Percentiles rank a stretch among this genome's conserved stretches.
Evolutionary conservation across 306 rosid genomes (phyloP).

Genomic region (Gleditsia sinensis): DNA sequence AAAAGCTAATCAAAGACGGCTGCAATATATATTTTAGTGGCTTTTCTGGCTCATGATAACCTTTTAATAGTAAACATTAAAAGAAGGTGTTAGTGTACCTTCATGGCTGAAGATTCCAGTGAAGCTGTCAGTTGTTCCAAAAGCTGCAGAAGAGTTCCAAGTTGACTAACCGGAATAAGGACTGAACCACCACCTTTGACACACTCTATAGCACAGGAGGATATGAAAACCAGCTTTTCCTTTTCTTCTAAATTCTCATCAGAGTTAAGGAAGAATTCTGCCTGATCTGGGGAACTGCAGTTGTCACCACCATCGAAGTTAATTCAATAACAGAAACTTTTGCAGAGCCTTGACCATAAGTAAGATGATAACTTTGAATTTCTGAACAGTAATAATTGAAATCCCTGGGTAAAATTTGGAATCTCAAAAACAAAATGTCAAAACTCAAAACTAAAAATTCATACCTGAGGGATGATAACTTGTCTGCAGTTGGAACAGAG

Average conservation of each 20-base stretch:
- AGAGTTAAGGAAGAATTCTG: slow-evolving; percentile 37
- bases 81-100: slow-evolving; percentile 50
- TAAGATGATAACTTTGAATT: slow-evolving; percentile 31
- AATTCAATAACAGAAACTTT: slow-evolving; percentile 42
- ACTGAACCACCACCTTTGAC: slow-evolving; percentile 83
- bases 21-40: not conserved
- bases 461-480: slow-evolving; percentile 49
- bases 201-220: slow-evolving; percentile 60
- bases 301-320: slow-evolving; percentile 26
- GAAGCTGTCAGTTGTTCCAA: slow-evolving; percentile 69
- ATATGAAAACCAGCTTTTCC: slow-evolving; percentile 62
- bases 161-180: slow-evolving; percentile 67
- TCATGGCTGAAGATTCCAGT: slow-evolving; percentile 58
- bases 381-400: not conserved
- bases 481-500: slow-evolving; percentile 29
- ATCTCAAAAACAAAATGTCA: slow-evolving; percentile 14
- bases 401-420: slow-evolving; percentile 3
- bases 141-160: slow-evolving; percentile 71
- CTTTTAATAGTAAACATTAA: not conserved
- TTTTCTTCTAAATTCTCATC: slow-evolving; percentile 64
- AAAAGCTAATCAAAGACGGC: slow-evolving; percentile 11
- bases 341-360: slow-evolving; percentile 36
- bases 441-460: not conserved
- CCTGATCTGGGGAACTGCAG: slow-evolving; percentile 43
- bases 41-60: slow-evolving; percentile 4